Evolutionary conservation across 140 eudicot species (phyloP), one percentile per base, ranked within the genome.

Genomic region (Cichorium intybus): DNA sequence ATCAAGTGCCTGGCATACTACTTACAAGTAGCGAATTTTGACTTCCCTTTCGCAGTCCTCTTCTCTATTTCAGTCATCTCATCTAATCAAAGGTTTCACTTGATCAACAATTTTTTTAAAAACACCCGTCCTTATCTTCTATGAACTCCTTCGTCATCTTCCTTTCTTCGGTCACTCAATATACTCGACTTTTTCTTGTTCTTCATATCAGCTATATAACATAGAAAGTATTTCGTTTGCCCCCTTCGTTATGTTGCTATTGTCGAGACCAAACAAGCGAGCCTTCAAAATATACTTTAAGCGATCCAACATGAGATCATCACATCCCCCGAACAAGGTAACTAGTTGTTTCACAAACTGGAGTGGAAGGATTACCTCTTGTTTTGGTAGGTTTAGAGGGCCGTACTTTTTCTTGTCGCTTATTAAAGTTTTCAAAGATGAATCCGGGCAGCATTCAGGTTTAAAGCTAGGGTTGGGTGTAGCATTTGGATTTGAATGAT

Each of bases 41-140:
- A 84, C 72, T 93, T 93, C 81, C 99, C 99, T 50, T 85, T 93
- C 0, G 99, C 99, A 0, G 97, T 88, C 71, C 97, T 75, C 79
- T 87, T 93, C 86, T 83, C 94, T 15, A 43, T 9, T 49, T 93
- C 99, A 23, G 61, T 70, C 99, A 85, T 93, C 80, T 84, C 97
- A 78, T 86, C 69, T 4, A 93, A 72, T 88, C 86, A 97, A 75
- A 85, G 95, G 17, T 84, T 84, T 97, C 99, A 93, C 74, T 93
- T 95, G 69, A 88, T 93, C 85, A 93, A 77, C 85, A 93, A 66
- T 94, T 75, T 85, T 87, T 93, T 93, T 34, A 88, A 93, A 53
- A 93, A 93, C 77, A 93, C 99, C 85, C 88, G 5, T 90, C 94
- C 50, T 82, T 84, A 64, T 92, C 98, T 83, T 92, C 93, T 21